These are phyloP conservation scores for Zelopaecilomyces penicillatus DNA, from an alignment of 2,329 filamentous ascomycete species.

Conservation along the genomic window DNA sequence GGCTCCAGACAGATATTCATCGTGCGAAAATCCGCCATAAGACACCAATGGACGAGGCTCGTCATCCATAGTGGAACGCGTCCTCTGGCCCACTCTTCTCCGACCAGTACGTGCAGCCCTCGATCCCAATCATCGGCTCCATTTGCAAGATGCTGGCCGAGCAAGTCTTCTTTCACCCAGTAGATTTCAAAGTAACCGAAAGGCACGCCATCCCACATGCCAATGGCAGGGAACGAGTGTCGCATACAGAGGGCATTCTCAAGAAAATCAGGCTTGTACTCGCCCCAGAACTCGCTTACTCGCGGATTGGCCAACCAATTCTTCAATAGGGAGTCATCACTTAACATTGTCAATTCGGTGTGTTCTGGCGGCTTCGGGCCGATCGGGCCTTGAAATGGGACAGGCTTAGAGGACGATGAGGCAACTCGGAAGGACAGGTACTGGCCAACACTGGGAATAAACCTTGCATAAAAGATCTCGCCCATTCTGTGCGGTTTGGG, in stretches of 20 bases:
- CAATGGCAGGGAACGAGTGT: conserved; percentile 85
- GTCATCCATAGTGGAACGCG: conserved; percentile 75
- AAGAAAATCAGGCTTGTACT: conserved; percentile 58
- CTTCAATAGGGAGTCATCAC: conserved; percentile 57
- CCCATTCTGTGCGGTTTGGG: conserved; percentile 85
- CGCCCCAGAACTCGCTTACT: conserved; percentile 79
- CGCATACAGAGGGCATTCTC: conserved; percentile 52
- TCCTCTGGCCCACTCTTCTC: conserved; percentile 85
- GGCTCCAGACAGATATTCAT: conserved; percentile 81
- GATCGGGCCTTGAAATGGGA: conserved; percentile 55
- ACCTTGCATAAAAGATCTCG: conserved; percentile 84
- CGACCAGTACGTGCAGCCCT: conserved; percentile 80
- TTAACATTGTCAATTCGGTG: conserved; percentile 33
- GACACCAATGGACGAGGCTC: conserved; percentile 79
- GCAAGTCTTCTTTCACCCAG: conserved; percentile 87
- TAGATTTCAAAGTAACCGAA: conserved; percentile 98
- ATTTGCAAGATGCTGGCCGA: conserved; percentile 61
- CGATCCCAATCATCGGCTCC: conserved; percentile 73
- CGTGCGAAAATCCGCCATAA: conserved; percentile 69
- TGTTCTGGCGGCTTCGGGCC: conserved; percentile 32
- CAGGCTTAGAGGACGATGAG: conserved; percentile 54
- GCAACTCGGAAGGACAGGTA: conserved; percentile 87
- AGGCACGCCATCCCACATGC: conserved; percentile 86
- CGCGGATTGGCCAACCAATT: conserved; percentile 85
- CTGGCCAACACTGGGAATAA: conserved; percentile 70